Evolutionary conservation across 768 basidiomycete genomes (phyloP), one percentile per base, ranked within the genome.

Genomic region (Boletus pseudopeckii): DNA sequence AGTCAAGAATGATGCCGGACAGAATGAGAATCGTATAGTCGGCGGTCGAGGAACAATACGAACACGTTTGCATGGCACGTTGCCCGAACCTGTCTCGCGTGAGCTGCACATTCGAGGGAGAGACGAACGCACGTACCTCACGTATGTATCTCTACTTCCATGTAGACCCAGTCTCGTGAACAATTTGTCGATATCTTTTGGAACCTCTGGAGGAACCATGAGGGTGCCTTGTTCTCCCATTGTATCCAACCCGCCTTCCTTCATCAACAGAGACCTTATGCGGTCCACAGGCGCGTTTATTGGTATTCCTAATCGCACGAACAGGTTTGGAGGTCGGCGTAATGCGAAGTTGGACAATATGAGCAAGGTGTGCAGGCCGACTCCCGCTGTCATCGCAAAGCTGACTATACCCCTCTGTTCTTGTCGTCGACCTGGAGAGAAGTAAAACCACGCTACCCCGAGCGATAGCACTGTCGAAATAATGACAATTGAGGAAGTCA

Each of bases 21-120:
- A 86, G 63, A 7, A 80, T 76, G 64, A 79, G 85, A 13, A 86
- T 66, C 9, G 77, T 77, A 64, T 80, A 89, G 53, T 90, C 87
- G 26, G 77, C 66, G 47, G 75, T 75, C 14, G 83, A 79, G 20
- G 75, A 76, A 67, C 88, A 90, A 64, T 84, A 81, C n/a, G 75
- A 75, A 69, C 88, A 90, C 8, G 75, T 77, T 42, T 82, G 73
- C 15, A 90, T 68, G 5, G 81, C 79, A 26, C 76, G 67, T 67
- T 90, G 88, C 22, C 88, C 88, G 55, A 88, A 86, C 52, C 88
- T 88, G 50, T 24, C 33, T 43, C 8, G 34, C 4, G 7, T 56
- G 57, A 62, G 59, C 40, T 8, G 14, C 22, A 3, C 7, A 2
- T 28, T 44, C 8, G 3, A 18, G 14, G 13, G 22, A 39, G 20